These are phyloP conservation scores for Trametes coccinea DNA, from an alignment of 768 basidiomycete species.

Conservation along the genomic window DNA sequence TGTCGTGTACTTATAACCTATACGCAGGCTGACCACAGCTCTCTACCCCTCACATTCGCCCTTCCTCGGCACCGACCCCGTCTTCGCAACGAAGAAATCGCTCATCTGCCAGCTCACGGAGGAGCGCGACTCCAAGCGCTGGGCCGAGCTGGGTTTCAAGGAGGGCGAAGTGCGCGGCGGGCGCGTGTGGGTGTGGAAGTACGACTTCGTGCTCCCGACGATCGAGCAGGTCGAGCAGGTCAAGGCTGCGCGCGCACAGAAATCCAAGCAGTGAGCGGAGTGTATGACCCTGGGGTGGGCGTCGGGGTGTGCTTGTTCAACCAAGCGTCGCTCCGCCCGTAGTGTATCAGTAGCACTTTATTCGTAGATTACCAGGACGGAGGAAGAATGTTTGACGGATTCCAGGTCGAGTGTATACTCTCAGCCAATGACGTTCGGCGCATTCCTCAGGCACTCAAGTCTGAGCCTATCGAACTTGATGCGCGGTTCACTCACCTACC, in stretches of 20 bases:
- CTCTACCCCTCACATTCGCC: constrained; percentile 37
- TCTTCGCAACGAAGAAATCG: constrained; percentile 38
- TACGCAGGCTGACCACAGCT: constrained; percentile 33
- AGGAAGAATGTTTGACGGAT: not conserved
- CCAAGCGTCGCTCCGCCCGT: not conserved
- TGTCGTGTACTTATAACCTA: not conserved
- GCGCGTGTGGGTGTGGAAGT: constrained; percentile 36
- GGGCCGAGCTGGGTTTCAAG: constrained; percentile 34
- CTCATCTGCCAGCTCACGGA: constrained; percentile 34
- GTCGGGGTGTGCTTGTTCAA: constrained; percentile 3
- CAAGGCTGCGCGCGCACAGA: constrained; percentile 18
- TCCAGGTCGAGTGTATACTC: not conserved
- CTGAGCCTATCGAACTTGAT: too few species aligned
- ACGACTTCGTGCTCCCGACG: constrained; percentile 34
- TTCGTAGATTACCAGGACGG: not conserved
- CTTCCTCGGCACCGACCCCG: constrained; percentile 39
- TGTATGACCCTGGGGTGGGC: not conserved
- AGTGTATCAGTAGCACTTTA: not conserved
- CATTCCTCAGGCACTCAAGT: not conserved
- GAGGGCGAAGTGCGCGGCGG: constrained; percentile 33
- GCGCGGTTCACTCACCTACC: too few species aligned
- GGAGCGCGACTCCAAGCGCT: constrained; percentile 30
- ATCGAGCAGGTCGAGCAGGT: constrained; percentile 32
- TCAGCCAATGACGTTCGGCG: constrained; percentile 4
- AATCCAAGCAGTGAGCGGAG: constrained; percentile 15